Conservation (phyloP, 208 protist genomes). For the Acanthamoeba rhysodes region DNA sequence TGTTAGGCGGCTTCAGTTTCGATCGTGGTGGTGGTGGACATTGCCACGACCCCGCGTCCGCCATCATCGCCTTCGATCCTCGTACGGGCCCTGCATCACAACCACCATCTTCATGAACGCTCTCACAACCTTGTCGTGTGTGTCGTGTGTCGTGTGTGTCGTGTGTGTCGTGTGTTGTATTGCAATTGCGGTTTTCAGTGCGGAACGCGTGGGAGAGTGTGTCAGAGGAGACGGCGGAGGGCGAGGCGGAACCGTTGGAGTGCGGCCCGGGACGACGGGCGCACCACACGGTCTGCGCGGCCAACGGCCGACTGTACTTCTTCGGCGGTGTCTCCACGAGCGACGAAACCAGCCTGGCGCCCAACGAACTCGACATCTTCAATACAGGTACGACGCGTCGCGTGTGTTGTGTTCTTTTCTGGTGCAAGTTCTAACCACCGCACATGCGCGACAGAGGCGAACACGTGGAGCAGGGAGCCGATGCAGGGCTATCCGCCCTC, state of each 20-base stretch:
- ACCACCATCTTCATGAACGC: too few relatives aligned
- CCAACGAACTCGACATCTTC: neutral
- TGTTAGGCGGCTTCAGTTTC: neutral
- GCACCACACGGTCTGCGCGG: neutral
- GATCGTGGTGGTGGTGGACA: too few relatives aligned
- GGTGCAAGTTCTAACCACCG: neutral
- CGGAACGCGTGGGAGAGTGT: neutral
- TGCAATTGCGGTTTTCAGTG: neutral
- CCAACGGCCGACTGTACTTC: neutral
- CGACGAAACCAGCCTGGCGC: neutral
- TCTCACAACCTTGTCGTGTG: neutral
- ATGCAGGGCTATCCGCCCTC: neutral
- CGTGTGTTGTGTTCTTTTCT: neutral
- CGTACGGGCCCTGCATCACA: neutral
- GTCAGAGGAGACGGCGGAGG: neutral
- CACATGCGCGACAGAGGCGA: neutral
- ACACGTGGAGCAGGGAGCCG: neutral
- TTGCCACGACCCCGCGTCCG: neutral
- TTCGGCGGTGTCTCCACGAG: neutral
- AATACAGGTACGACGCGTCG: neutral
- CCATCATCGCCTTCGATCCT: neutral
- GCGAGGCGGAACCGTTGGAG: neutral
- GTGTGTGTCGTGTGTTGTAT: too few relatives aligned
- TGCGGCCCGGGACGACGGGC: neutral
- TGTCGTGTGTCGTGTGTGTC: neutral